A percentile compares a stretch with the other conserved stretches of the same genome.
phyloP scores from a whole-genome alignment of 2,329 filamentous ascomycete genomes.

The Colletotrichum noveboracense region DNA sequence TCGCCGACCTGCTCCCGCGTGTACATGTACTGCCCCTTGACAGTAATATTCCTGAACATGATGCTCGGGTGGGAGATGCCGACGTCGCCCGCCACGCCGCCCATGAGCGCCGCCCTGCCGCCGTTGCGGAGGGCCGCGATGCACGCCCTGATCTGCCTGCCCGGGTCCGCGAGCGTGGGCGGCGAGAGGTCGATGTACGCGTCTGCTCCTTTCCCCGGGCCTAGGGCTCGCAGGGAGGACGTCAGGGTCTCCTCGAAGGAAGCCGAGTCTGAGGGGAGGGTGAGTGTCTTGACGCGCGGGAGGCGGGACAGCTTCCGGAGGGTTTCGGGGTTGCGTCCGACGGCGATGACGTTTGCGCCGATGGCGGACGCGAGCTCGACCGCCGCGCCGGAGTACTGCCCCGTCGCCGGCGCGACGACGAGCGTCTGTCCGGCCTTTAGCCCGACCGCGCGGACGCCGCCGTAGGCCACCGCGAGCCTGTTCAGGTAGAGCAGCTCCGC shows the following conservation, averaged over 20 bases:
- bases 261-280: slow-evolving; percentile 31
- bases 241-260: slow-evolving; percentile 41
- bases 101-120: not conserved
- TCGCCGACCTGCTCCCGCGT: not conserved
- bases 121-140: not conserved
- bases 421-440: slow-evolving; percentile 52
- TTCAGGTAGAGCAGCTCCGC: slow-evolving; percentile 43
- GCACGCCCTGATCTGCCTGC: not conserved
- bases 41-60: not conserved
- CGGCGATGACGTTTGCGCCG: slow-evolving; percentile 57
- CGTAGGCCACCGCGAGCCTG: slow-evolving; percentile 45
- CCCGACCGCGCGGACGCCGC: slow-evolving; percentile 45
- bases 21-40: not conserved
- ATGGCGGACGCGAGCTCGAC: slow-evolving; percentile 54
- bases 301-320: slow-evolving; percentile 35
- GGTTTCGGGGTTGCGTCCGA: slow-evolving; percentile 45
- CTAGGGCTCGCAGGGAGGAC: slow-evolving; percentile 16
- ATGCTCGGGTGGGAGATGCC: not conserved
- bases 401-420: slow-evolving; percentile 56
- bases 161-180: not conserved
- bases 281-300: slow-evolving; percentile 37
- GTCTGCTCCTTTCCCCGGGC: not conserved
- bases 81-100: not conserved
- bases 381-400: slow-evolving; percentile 51
- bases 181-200: not conserved